Evolutionary conservation across 345 rosid species (phyloP).

Genomic region (Euphorbia pulcherrima): DNA sequence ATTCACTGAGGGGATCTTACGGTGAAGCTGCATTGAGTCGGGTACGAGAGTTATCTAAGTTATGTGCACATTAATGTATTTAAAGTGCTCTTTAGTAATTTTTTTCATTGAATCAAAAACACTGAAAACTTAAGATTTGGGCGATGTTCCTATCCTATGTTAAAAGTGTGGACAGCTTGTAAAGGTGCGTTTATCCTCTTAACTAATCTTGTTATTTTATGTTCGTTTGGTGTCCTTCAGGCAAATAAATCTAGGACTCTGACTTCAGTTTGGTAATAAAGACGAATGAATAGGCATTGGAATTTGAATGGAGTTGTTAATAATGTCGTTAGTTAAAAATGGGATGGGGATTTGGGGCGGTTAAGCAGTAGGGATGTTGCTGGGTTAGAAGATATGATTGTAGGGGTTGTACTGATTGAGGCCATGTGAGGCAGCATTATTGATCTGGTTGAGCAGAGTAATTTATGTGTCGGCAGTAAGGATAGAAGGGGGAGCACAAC

Average conservation of each 20-base stretch:
- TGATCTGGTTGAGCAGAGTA: slow-evolving; percentile 15
- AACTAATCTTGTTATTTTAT: slow-evolving; percentile 18
- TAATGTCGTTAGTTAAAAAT: not conserved
- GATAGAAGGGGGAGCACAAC: not conserved
- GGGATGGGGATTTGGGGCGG: not conserved
- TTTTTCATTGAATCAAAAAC: slow-evolving; percentile 17
- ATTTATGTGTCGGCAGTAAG: slow-evolving; percentile 4
- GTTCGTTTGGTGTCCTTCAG: slow-evolving; percentile 3
- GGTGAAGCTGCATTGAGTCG: slow-evolving; percentile 22
- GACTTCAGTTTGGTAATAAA: not conserved
- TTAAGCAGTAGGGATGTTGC: slow-evolving; percentile 25
- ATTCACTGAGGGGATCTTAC: not conserved
- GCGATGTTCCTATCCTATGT: slow-evolving; percentile 13
- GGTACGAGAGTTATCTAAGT: slow-evolving; percentile 20
- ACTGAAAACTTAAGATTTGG: slow-evolving; percentile 23
- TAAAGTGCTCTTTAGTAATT: slow-evolving; percentile 15
- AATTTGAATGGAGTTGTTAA: too few relatives aligned
- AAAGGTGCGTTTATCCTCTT: slow-evolving; percentile 36
- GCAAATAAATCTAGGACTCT: slow-evolving; percentile 13
- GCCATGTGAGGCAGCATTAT: slow-evolving; percentile 36
- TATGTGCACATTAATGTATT: slow-evolving; percentile 19
- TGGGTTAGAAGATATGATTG: slow-evolving; percentile 28
- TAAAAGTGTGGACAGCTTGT: slow-evolving; percentile 35
- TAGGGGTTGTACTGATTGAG: slow-evolving; percentile 19
- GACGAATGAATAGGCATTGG: not conserved